Evolutionary conservation across 164 flowering plant species (phyloP), one percentile per base, ranked within the genome.

Genomic region (Berberis vulgaris): DNA sequence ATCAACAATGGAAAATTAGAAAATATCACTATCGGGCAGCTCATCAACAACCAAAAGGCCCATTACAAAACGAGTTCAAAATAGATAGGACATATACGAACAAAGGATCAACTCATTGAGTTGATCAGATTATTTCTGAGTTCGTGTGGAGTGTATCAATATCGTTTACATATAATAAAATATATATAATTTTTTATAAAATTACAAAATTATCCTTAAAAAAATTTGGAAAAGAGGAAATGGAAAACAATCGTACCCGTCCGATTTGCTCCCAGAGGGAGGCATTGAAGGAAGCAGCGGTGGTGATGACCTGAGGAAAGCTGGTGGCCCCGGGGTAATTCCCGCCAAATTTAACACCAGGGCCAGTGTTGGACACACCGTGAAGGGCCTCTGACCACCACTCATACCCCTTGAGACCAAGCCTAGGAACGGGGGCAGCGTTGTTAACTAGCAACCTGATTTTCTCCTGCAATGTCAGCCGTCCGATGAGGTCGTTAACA

Each of bases 361-460:
- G 96, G 0, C 97, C 97, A 57, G 81, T 87, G 65, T 84, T 81
- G 42, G 97, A 88, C 4, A 93, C 88, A 3, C 98, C 98, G 52
- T 93, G 97, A 50, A 93, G 84, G 2, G 89, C 96, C 84, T 93
- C 98, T 5, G 96, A 90, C 98, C 98, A 94, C 98, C 98, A 94
- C 77, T 90, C 95, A 57, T 93, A 90, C 10, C 82, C 83, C 58
- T 66, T 68, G 57, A 93, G 83, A 59, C 97, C 97, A n/a, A 93
- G 86, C 69, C 96, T 68, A 5, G 89, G 84, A 55, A 90, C 86
- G 2, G 82, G 71, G 0, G 80, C 82, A 0, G 98, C 96, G 66
- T 78, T 82, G 83, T 84, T 79, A 46, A 82, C 96, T 10, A 93
- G 76, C 65, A 84, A 71, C 61, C 68, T 50, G 2, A 86, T 79